These are phyloP conservation scores for Diutina catenulata DNA, from an alignment of 1,139 yeast species.

Conservation along the genomic window DNA sequence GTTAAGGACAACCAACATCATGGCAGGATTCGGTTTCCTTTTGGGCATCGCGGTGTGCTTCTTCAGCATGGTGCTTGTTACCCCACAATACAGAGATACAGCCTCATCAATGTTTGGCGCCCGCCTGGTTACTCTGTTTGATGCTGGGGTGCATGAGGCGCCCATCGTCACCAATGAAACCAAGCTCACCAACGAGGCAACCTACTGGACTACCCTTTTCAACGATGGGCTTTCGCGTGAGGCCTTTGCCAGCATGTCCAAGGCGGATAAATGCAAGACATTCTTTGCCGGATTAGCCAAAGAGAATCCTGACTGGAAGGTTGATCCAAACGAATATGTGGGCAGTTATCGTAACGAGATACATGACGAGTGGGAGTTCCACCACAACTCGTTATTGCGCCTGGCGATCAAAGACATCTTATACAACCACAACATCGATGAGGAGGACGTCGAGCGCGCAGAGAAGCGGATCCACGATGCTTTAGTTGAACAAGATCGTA, in stretches of 20 bases:
- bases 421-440: not conserved
- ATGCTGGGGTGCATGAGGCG: not conserved
- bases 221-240: no score
- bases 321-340: not conserved
- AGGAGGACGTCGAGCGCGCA: not conserved
- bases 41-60: not conserved
- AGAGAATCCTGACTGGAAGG: not conserved
- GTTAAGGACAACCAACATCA: no score
- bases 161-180: not conserved
- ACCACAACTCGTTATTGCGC: not conserved
- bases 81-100: no score
- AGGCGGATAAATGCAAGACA: not conserved
- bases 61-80: not conserved
- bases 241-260: not conserved
- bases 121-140: no score
- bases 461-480: not conserved
- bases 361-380: not conserved
- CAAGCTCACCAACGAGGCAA: not conserved
- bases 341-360: not conserved
- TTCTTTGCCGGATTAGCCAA: not conserved
- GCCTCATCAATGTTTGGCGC: no score
- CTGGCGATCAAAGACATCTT: not conserved
- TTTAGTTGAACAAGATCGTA: no score
- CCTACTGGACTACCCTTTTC: not conserved
- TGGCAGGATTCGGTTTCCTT: not conserved